Conservation (phyloP, 768 basidiomycete species). For the Hydnum rufescens region DNA sequence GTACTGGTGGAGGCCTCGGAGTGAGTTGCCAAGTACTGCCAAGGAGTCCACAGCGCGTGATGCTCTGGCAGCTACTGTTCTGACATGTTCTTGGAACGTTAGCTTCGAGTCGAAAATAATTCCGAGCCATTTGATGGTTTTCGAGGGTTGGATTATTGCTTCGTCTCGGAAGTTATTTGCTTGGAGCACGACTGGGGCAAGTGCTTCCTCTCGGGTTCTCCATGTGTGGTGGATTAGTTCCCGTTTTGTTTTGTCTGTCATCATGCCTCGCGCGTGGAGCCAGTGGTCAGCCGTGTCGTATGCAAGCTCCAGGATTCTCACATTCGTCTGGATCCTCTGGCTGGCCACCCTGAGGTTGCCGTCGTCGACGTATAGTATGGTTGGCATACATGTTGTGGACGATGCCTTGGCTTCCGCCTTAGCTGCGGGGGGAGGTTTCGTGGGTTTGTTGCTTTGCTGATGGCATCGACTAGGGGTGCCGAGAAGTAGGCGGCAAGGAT, state of each 20-base stretch:
- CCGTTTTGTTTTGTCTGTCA: not conserved
- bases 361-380: not conserved
- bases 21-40: constrained; percentile 19
- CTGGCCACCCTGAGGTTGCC: not conserved
- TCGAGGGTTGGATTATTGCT: not conserved
- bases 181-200: not conserved
- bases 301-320: not conserved
- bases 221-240: not conserved
- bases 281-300: not conserved
- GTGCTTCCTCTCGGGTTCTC: not conserved
- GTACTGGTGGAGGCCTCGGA: constrained; percentile 18
- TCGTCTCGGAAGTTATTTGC: not conserved
- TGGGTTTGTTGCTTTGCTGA: not conserved
- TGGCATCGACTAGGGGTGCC: not conserved
- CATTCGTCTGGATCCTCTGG: not conserved
- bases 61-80: constrained; percentile 14
- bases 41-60: constrained; percentile 14
- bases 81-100: constrained; percentile 18
- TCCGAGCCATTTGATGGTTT: constrained; percentile 18
- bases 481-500: not conserved
- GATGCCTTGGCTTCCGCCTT: not conserved
- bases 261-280: not conserved
- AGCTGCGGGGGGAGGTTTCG: not conserved
- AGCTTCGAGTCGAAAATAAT: constrained; percentile 20
- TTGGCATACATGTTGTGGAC: not conserved